Base-by-base conservation (phyloP, 2,329 filamentous ascomycete species). In the Ophiostoma fasciatum region DNA sequence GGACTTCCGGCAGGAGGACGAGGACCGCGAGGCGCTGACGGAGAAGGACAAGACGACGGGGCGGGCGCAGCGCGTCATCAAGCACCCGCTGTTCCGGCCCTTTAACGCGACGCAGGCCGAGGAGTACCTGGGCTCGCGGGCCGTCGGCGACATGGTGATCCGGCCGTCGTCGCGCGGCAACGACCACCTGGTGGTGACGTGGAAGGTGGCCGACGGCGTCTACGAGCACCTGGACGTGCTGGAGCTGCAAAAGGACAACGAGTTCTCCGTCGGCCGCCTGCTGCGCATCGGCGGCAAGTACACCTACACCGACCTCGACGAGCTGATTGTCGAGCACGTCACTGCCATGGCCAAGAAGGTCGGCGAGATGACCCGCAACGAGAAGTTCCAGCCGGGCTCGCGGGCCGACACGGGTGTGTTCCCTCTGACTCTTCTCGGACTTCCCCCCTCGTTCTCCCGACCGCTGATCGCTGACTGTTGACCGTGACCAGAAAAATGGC, bases 281-380 rank as follows among this genome's bases (percentile, higher is more conserved):
- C 68, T 98, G 36, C 82, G 82, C 45, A 82, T 98, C 36, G 81
- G 77, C 23, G 82, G 82, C 48, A 88, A 87, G 55, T 87, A 85
- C 59, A 88, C 74, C 7, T 98, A 98, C 62, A 84, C 76, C 42
- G 90, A 98, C 77, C 66, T 98, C 42, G 90, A 98, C 59, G 90
- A 98, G 56, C 60, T 98, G 61, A 96, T 98, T 47, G 87, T 93
- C 52, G 82, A 90, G 51, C 90, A 98, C 54, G 83, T 98, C 53
- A 90, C 94, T 62, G 83, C 87, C 35, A 98, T 96, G 90, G 82
- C 85, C 14, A 82, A 80, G 59, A 98, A 98, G 67, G 88, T 96
- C 35, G 84, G 93, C 46, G 88, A 98, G 64, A 78, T 98, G 65
- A 90, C 84, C 68, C 74, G 79, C 46, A 79, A 94, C 56, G 88